Percentiles rank a stretch among this genome's conserved stretches.
These are phyloP conservation scores for Dactylonectria estremocensis DNA, from an alignment of 2,329 filamentous ascomycete genomes.

Conservation along the genomic window DNA sequence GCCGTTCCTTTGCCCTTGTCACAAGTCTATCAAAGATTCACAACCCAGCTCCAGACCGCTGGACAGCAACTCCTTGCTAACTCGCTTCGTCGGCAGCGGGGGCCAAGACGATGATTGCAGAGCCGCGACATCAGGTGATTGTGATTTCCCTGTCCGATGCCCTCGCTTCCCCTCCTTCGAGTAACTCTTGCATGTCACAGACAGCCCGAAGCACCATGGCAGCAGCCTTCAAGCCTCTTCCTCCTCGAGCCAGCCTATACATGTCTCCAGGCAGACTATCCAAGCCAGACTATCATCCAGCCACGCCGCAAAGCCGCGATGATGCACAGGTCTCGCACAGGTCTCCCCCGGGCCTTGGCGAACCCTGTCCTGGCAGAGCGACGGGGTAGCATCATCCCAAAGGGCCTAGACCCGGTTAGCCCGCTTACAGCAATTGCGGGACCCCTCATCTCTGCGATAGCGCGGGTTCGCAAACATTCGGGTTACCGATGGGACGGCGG, in stretches of 20 bases:
- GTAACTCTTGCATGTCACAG: slow-evolving; percentile 6
- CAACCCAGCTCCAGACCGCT: slow-evolving; percentile 11
- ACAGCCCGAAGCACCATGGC: neutral
- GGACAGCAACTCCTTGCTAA: neutral
- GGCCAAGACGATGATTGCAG: slow-evolving; percentile 19
- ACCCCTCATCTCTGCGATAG: slow-evolving; percentile 28
- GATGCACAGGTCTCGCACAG: slow-evolving; percentile 35
- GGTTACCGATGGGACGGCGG: slow-evolving; percentile 25
- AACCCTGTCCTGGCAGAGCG: slow-evolving; percentile 24
- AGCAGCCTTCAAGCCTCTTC: slow-evolving; percentile 2
- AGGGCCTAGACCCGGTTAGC: slow-evolving; percentile 42
- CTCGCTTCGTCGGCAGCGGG: neutral
- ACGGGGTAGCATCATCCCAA: slow-evolving; percentile 26
- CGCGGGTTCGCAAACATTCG: slow-evolving; percentile 31
- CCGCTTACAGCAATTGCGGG: slow-evolving; percentile 23
- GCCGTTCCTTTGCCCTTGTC: slow-evolving; percentile 5
- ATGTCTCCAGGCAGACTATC: neutral
- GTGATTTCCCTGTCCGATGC: neutral
- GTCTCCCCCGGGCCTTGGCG: slow-evolving; percentile 36
- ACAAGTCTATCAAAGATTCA: slow-evolving; percentile 1
- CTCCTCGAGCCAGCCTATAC: slow-evolving; percentile 1
- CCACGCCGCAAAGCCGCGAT: slow-evolving; percentile 22
- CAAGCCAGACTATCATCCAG: neutral
- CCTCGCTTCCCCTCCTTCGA: slow-evolving; percentile 8
- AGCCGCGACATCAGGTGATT: slow-evolving; percentile 29